Evolutionary conservation across 441 rosid species (phyloP), one percentile per base, ranked within the genome.

Genomic region (Sinapis alba): DNA sequence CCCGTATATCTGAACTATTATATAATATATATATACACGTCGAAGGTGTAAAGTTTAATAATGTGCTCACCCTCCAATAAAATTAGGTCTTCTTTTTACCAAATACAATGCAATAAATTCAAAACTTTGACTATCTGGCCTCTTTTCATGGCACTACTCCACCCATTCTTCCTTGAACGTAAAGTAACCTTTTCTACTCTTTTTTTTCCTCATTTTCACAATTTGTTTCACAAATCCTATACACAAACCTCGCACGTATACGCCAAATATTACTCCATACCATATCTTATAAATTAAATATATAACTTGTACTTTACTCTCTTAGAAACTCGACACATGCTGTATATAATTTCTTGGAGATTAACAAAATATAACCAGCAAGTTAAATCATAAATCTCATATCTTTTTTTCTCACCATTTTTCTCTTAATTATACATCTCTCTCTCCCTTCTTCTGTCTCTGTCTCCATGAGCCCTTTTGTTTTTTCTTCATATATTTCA

Each of bases 151-250:
- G 59, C 75, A 71, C 58, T 47, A 71, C 43, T 27, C 73, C 63
- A 61, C 30, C 76, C 69, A n/a, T 5, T 68, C 78, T 89, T 86
- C 56, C 97, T 88, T 91, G 80, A 88, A 87, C 90, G 93, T 80
- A 85, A 90, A 90, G 92, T 78, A 79, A 87, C 73, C 27, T 60
- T 78, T 69, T 71, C 53, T n/a, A 65, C 76, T 58, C 66, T 28
- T 21, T 67, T 76, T 65, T 61, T 38, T n/a, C 36, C 76, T 65
- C 27, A 51, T n/a, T 66, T 71, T 63, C 71, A 59, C 60, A 70
- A 27, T 70, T 59, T 28, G 6, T 36, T 70, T 64, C 76, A 62
- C 60, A 75, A 61, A 62, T 23, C 59, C 18, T 38, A 75, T 21
- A 28, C 58, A 75, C 27, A 18, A 23, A 23, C 16, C 11, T 51